These are phyloP conservation scores for Diaporthe longicolla DNA, from an alignment of 2,329 filamentous ascomycete genomes.

Conservation along the genomic window DNA sequence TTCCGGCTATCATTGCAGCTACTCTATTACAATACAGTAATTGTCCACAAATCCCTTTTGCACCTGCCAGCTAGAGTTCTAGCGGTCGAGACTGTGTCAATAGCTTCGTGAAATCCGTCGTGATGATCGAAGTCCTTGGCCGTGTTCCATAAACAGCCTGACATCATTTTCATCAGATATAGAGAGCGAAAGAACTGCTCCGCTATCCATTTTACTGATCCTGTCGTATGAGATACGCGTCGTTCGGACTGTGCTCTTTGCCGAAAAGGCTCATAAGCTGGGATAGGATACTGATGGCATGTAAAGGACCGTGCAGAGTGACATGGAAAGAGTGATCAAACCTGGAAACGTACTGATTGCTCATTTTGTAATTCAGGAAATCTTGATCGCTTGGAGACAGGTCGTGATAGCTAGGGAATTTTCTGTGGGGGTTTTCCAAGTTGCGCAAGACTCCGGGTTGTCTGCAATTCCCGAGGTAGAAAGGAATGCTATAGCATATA, in stretches of 20 bases:
- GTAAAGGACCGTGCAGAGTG: slow-evolving; percentile 10
- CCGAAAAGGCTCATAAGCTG: background rate
- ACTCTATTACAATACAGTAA: background rate
- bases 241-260: background rate
- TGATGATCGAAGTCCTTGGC: background rate
- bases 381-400: background rate
- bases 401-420: slow-evolving; percentile 6
- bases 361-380: slow-evolving; percentile 6
- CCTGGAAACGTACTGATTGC: background rate
- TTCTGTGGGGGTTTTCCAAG: background rate
- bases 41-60: background rate
- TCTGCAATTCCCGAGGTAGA: background rate
- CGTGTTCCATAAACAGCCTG: background rate
- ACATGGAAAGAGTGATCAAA: slow-evolving; percentile 2
- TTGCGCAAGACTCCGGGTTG: background rate
- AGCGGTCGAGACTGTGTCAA: background rate
- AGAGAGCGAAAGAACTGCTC: background rate
- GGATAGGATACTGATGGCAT: background rate
- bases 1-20: background rate
- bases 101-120: background rate
- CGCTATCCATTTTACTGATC: background rate
- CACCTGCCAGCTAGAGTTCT: background rate
- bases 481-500: slow-evolving; percentile 17
- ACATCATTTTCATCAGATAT: background rate
- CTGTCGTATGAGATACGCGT: background rate